phyloP scores from a whole-genome alignment of 305 asterid species.

The Euphrasia arctica region DNA sequence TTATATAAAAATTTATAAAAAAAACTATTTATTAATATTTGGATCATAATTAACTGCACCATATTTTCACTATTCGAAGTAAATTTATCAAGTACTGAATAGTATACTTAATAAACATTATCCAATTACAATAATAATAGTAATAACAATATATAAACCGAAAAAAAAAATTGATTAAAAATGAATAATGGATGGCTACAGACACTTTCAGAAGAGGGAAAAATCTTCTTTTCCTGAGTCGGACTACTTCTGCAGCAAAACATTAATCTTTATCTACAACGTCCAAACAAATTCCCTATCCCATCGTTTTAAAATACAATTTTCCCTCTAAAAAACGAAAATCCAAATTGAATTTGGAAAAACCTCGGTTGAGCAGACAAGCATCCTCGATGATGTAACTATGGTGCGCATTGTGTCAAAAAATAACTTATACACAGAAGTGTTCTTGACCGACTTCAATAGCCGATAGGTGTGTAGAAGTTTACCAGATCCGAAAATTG shows the following conservation, averaged over 20 bases:
- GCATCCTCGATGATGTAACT: constrained; percentile 23
- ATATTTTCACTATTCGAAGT: too few species aligned
- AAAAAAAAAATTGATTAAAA: constrained; percentile 13
- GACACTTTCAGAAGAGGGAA: constrained; percentile 39
- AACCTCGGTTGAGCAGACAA: constrained; percentile 28
- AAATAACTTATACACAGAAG: constrained; percentile 23
- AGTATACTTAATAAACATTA: constrained; percentile 23
- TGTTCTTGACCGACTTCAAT: constrained; percentile 13
- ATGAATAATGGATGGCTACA: constrained; percentile 50
- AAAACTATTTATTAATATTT: too few species aligned
- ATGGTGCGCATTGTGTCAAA: constrained; percentile 20
- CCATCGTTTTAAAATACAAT: constrained; percentile 20
- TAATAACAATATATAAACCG: constrained; percentile 24
- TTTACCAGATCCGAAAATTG: constrained; percentile 36
- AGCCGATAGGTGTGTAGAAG: constrained; percentile 14
- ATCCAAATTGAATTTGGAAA: constrained; percentile 18
- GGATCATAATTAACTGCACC: too few species aligned
- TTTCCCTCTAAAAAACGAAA: constrained; percentile 21
- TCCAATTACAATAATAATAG: constrained; percentile 43
- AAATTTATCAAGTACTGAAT: too few species aligned
- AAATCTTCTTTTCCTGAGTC: constrained; percentile 39
- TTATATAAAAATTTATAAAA: too few species aligned
- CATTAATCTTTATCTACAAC: constrained; percentile 42
- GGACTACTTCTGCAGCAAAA: constrained; percentile 37
- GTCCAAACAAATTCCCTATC: constrained; percentile 36